phyloP scores from a whole-genome alignment of 2,329 filamentous ascomycete genomes.

The Xylaria sp. region DNA sequence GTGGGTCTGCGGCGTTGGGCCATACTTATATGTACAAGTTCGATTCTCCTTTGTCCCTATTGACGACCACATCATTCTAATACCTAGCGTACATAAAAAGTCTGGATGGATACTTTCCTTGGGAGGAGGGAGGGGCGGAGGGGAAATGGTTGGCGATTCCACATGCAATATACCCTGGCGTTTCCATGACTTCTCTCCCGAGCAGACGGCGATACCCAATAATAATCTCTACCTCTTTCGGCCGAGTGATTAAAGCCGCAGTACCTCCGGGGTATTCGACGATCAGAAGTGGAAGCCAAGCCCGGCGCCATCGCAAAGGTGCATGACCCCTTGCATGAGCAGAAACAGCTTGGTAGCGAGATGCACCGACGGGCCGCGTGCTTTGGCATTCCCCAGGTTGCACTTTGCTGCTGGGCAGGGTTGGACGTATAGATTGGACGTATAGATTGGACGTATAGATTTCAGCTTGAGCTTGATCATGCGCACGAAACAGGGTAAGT shows the following conservation, averaged over 20 bases:
- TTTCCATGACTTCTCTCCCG: not conserved
- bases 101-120: not conserved
- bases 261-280: not conserved
- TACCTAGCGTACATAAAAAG: not conserved
- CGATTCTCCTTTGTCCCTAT: not conserved
- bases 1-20: not conserved
- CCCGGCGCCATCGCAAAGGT: not conserved
- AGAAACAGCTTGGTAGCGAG: conserved; percentile 6
- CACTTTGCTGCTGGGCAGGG: not conserved
- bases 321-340: conserved; percentile 1
- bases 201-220: not conserved
- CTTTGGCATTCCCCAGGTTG: not conserved
- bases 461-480: too few relatives aligned
- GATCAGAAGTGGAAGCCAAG: conserved; percentile 9
- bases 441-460: too few relatives aligned
- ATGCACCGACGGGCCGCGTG: conserved; percentile 7
- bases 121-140: too few relatives aligned
- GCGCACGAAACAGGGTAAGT: not conserved
- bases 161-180: conserved; percentile 31
- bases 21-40: not conserved
- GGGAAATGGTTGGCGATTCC: conserved; percentile 8
- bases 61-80: not conserved
- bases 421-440: too few relatives aligned
- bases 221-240: not conserved
- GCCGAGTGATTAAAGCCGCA: not conserved